phyloP scores from a whole-genome alignment of 148 eudicot species.

The Gaultheria prostrata region DNA sequence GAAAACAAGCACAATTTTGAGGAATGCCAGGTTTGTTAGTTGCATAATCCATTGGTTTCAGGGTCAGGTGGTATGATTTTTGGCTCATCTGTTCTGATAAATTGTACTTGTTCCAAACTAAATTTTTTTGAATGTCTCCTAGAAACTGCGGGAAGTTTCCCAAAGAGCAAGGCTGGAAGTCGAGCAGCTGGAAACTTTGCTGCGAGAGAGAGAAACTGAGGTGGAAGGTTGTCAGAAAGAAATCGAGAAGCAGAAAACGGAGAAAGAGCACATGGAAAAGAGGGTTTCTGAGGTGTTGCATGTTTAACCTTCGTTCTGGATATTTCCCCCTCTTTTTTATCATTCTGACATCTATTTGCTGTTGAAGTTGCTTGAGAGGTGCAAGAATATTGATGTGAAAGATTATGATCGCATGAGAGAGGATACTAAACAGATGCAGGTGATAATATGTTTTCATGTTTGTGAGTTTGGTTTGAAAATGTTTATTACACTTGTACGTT shows the following conservation, averaged over 20 bases:
- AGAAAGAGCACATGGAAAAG: conserved; percentile 46
- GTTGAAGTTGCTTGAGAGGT: conserved; percentile 52
- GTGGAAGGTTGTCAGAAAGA: conserved; percentile 56
- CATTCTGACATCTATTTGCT: not conserved
- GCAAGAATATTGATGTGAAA: conserved; percentile 57
- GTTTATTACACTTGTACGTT: not conserved
- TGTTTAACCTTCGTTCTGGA: not conserved
- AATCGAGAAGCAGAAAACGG: conserved; percentile 43
- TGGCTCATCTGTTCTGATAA: not conserved
- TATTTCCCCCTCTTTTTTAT: not conserved
- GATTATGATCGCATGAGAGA: conserved; percentile 61
- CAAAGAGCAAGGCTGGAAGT: conserved; percentile 48
- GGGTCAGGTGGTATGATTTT: not conserved
- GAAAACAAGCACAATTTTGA: conserved; percentile 83
- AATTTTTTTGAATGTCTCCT: conserved; percentile 7
- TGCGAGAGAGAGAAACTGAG: conserved; percentile 55
- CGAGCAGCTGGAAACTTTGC: conserved; percentile 50
- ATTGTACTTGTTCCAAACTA: not conserved
- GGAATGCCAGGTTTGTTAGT: conserved; percentile 70
- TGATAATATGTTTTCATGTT: not conserved
- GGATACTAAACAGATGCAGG: conserved; percentile 61
- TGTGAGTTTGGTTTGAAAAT: not conserved
- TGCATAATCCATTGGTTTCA: not conserved
- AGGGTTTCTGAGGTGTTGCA: conserved; percentile 51
- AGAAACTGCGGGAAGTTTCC: conserved; percentile 66